Conservation (phyloP, 192 early-diverging fungal genomes). For the Dissophora globulifera region DNA sequence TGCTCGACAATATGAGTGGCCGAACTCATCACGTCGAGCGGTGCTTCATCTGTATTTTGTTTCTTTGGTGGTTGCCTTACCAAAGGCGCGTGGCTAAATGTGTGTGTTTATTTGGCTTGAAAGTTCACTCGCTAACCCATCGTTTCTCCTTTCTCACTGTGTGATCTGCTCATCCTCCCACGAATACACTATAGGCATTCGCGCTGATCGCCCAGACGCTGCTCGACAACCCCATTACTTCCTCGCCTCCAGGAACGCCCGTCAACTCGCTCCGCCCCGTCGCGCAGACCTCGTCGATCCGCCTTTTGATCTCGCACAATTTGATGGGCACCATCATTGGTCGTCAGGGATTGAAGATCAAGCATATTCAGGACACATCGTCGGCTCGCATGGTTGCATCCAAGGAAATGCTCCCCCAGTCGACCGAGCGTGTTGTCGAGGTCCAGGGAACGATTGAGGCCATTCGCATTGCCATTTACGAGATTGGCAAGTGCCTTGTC, state of each 20-base stretch:
- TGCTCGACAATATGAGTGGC: too few relatives aligned
- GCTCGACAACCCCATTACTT: constrained; percentile 78
- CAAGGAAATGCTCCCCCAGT: constrained; percentile 93
- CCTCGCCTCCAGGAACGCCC: constrained; percentile 64
- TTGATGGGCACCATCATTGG: constrained; percentile 96
- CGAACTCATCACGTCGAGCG: too few relatives aligned
- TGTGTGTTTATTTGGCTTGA: too few relatives aligned
- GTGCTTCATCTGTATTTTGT: constrained; percentile 54
- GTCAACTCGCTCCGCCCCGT: constrained; percentile 54
- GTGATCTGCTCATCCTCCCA: neutral
- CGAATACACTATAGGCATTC: constrained; percentile 71
- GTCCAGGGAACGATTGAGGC: constrained; percentile 87
- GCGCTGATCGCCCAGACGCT: constrained; percentile 84
- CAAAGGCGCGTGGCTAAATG: constrained; percentile 31
- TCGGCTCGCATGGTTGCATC: constrained; percentile 86
- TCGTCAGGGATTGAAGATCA: constrained; percentile 92
- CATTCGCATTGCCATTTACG: constrained; percentile 85
- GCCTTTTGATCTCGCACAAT: constrained; percentile 90
- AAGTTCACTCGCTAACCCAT: too few relatives aligned
- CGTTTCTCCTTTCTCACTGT: too few relatives aligned
- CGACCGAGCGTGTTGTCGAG: constrained; percentile 93
- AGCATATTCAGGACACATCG: constrained; percentile 93
- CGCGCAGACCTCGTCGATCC: constrained; percentile 71
- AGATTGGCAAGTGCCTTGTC: constrained; percentile 86
- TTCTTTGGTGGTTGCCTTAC: constrained; percentile 77